Evolutionary conservation across 768 basidiomycete species (phyloP), one percentile per base, ranked within the genome.

Genomic region (Chalciporus chontae): DNA sequence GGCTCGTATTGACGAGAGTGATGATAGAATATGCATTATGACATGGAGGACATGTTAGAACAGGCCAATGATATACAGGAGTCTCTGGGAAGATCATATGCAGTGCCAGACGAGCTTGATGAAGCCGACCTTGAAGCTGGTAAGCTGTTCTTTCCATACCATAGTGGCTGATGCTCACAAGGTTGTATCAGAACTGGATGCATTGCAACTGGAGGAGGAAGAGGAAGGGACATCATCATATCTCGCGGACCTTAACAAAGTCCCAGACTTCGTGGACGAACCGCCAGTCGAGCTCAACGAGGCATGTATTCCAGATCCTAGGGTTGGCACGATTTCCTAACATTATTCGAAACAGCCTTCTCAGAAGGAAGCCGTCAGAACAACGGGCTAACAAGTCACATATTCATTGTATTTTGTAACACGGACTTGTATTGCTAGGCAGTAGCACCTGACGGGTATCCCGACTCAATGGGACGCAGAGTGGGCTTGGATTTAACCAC

Each of bases 1-100:
- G 3, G 17, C 9, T 8, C 21, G 10, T 34, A 17, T 34, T 39
- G 6, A 52, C 24, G 36, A n/a, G 41, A 13, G 24, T 45, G 29
- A 19, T n/a, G 46, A 27, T 63, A 97, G 94, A 85, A 76, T 60
- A 91, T 97, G 63, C 95, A 99, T 66, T 92, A 87, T 66, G 95
- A 99, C 52, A 97, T 99, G 94, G 94, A 96, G 62, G 96, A 98
- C 50, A 67, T 98, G 54, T 73, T 99, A 51, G 96, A 98, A 62
- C 93, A 96, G 66, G 90, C 94, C 9, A 98, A 97, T 62, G 96
- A 99, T 68, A 92, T 99, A 51, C 95, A 98, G 63, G 96, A 98
- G 68, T 83, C 87, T 18, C 73, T 99, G 19, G 91, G 89, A 15
- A 77, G 95, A 54, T 94, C 93, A 19, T 99, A 99, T 68, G 90